Percentiles rank a stretch among this genome's conserved stretches.
phyloP scores from a whole-genome alignment of 129 eudicot genomes.

The Flaveria robusta region DNA sequence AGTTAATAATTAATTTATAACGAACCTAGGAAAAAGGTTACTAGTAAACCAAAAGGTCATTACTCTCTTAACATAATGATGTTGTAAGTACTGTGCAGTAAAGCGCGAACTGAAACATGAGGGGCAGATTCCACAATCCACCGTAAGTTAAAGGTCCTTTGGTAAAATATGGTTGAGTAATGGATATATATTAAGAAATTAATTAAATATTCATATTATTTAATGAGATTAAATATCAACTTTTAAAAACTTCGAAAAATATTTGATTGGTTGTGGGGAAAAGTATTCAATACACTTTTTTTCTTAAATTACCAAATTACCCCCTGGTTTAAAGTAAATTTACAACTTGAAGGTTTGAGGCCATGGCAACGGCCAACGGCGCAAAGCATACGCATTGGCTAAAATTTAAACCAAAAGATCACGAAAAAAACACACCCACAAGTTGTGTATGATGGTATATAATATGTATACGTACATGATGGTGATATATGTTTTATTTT shows the following conservation, averaged over 20 bases:
- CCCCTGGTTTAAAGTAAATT: conserved; percentile 20
- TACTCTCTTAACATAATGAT: neutral
- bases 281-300: conserved; percentile 31
- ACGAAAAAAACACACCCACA: neutral
- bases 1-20: neutral
- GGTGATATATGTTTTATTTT: no score
- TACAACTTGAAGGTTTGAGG: neutral
- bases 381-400: conserved; percentile 30
- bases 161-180: neutral
- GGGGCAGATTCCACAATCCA: conserved; percentile 18
- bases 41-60: neutral
- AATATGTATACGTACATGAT: no score
- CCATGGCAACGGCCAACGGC: conserved; percentile 3
- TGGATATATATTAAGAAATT: conserved; percentile 28
- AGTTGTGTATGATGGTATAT: no score
- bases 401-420: conserved; percentile 21
- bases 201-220: conserved; percentile 21
- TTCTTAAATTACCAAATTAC: neutral
- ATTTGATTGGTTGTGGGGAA: conserved; percentile 32
- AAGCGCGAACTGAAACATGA: neutral
- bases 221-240: conserved; percentile 24
- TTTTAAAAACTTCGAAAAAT: neutral
- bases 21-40: neutral
- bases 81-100: conserved; percentile 3
- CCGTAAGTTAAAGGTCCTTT: conserved; percentile 12